phyloP scores from a whole-genome alignment of 2,329 filamentous ascomycete species.

The Fusarium avenaceum region DNA sequence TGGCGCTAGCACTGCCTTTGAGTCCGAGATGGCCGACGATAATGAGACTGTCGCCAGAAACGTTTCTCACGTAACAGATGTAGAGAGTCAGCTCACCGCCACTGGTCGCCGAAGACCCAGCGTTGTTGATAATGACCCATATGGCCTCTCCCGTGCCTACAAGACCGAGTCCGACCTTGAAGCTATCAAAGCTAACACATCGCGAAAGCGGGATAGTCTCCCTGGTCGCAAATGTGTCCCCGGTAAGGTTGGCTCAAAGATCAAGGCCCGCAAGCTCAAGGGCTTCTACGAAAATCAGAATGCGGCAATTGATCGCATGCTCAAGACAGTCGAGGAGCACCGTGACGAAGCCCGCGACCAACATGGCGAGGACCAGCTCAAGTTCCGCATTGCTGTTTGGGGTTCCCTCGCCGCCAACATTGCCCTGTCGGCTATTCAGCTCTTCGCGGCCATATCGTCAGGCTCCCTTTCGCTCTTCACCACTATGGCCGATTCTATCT shows the following conservation, averaged over 20 bases:
- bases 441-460: slow-evolving; percentile 89
- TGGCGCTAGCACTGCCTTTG: slow-evolving; percentile 63
- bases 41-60: slow-evolving; percentile 61
- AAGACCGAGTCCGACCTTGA: slow-evolving; percentile 84
- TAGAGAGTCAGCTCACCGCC: slow-evolving; percentile 63
- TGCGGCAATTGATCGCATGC: slow-evolving; percentile 89
- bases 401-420: slow-evolving; percentile 85
- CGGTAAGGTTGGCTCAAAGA: slow-evolving; percentile 44
- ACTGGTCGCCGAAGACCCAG: slow-evolving; percentile 54
- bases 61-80: slow-evolving; percentile 57
- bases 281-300: slow-evolving; percentile 93
- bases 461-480: slow-evolving; percentile 96
- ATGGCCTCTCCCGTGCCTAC: slow-evolving; percentile 80
- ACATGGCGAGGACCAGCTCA: slow-evolving; percentile 83
- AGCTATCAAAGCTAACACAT: slow-evolving; percentile 83
- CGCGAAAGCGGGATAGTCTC: slow-evolving; percentile 75
- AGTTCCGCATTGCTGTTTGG: slow-evolving; percentile 75
- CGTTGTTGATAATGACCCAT: slow-evolving; percentile 79
- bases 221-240: slow-evolving; percentile 35
- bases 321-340: slow-evolving; percentile 95
- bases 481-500: slow-evolving; percentile 95
- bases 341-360: slow-evolving; percentile 83
- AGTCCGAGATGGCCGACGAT: slow-evolving; percentile 54
- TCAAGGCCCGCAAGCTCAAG: slow-evolving; percentile 70
- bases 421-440: slow-evolving; percentile 81